Evolutionary conservation across 2,329 filamentous ascomycete genomes (phyloP), one percentile per base, ranked within the genome.

Genomic region (Venturia asperata): DNA sequence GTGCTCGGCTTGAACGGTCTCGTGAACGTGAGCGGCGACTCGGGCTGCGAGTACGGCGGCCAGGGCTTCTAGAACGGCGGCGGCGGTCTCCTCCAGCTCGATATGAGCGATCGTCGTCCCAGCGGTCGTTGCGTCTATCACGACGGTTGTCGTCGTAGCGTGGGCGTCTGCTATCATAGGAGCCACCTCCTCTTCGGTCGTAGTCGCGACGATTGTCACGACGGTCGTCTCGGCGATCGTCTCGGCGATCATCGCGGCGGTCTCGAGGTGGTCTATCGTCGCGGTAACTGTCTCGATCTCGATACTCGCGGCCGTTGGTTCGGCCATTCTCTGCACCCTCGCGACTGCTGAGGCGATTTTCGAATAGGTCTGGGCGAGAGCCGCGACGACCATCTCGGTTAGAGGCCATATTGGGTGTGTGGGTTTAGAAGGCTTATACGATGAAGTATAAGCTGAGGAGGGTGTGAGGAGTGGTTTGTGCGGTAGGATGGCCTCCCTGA

Each of bases 261-360:
- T 64, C 82, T 76, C 81, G 79, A 72, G 80, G 79, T 71, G 71
- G 77, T 67, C 86, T 83, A 72, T 78, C 61, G n/a, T 64, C 69
- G 58, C 56, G 56, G 39, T 39, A 42, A 30, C 73, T 72, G 66
- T 74, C 72, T 69, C 73, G 70, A 65, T 68, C 62, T 24, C 52
- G 52, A 58, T 34, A 15, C 24, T 58, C 30, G 30, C 52, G 52
- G 19, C 21, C 47, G 13, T 27, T 52, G 21, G 21, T 10, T 21
- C n/a, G 47, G 13, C 11, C 47, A 13, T 52, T 21, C 9, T 49
- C 45, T 49, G n/a, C 19, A 49, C n/a, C n/a, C 9, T n/a, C n/a
- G 21, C 45, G 45, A 21, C n/a, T 19, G 62, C 19, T 43, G 58
- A 19, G 47, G 63, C 11, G 52, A 7, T 43, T 55, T 56, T 24